Evolutionary conservation across 1,284 basidiomycete species (phyloP).

Genomic region (Rhodotorula sp.): DNA sequence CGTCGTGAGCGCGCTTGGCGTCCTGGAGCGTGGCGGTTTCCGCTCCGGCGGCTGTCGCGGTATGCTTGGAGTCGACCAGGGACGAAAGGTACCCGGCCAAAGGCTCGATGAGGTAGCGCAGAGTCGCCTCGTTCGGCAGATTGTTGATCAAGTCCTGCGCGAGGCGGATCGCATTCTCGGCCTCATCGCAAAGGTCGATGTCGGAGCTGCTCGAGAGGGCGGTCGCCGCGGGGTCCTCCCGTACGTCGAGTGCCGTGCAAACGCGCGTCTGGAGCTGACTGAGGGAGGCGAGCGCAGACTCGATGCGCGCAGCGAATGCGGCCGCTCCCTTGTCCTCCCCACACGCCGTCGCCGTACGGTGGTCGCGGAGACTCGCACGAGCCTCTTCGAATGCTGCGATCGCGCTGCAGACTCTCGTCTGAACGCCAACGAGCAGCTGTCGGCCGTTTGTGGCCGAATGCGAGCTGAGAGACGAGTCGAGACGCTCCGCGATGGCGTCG

Average conservation of each 20-base stretch:
- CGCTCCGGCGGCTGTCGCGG: neutral
- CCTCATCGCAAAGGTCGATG: no score
- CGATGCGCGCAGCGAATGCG: neutral
- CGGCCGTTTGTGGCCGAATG: no score
- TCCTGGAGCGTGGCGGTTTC: conserved; percentile 2
- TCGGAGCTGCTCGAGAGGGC: no score
- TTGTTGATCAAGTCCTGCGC: no score
- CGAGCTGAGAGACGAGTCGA: conserved; percentile 2
- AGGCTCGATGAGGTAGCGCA: conserved; percentile 5
- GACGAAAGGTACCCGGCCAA: neutral
- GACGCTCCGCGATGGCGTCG: conserved; percentile 13
- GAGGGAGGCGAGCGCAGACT: conserved; percentile 10
- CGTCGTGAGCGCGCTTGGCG: conserved; percentile 48
- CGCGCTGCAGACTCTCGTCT: neutral
- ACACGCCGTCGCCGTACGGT: no score
- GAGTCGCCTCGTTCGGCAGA: no score
- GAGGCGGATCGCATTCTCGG: no score
- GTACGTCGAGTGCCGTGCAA: no score
- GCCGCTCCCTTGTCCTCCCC: neutral
- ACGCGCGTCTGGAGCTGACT: conserved; percentile 25
- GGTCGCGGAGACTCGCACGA: neutral
- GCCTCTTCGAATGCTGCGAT: conserved; percentile 2
- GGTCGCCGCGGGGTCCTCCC: neutral
- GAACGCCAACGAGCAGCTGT: no score
- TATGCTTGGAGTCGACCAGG: no score